Evolutionary conservation across 2,329 filamentous ascomycete genomes (phyloP), one percentile per base, ranked within the genome.

Genomic region (Exophiala oligosperma): DNA sequence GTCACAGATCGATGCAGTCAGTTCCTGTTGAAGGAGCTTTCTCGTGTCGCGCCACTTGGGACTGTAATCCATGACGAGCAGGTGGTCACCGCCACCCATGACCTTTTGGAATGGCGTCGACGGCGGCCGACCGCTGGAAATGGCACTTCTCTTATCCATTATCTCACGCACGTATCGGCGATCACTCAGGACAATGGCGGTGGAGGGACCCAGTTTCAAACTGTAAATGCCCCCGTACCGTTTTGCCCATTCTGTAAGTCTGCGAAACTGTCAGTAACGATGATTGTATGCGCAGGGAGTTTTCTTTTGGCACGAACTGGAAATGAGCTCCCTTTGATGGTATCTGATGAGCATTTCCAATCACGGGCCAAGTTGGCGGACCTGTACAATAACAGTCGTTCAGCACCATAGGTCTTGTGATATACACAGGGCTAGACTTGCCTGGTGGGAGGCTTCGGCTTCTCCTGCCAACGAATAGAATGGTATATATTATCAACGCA

Each of bases 11-110:
- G 68, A 70, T 64, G 81, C 79, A 65, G 73, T 79, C 49, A 80
- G 73, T 55, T 74, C 69, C 50, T 78, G 74, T 54, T 80, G 76
- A 5, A 79, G 67, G 2, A 79, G 63, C 57, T 76, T 78, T n/a
- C 81, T 72, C n/a, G 75, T 72, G 2, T 63, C 70, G 5, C 77
- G 70, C 80, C 80, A 82, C 17, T 67, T 70, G 12, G 73, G 68
- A 0, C 76, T 75, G 48, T 80, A 78, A 38, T 78, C 67, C 74
- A 81, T 79, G 24, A 77, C 64, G 2, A 80, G 69, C 3, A 80
- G 67, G 62, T 81, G 79, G 60, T 81, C 74, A 2, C 78, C 77
- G 2, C 72, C 68, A 2, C 75, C 75, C 49, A 81, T 78, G 26
- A 81, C 66, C 11, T 66, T 63, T 35, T 76, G 67, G 1, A 72